phyloP scores from a whole-genome alignment of 805 yeast species.

The Kazachstania africana region DNA sequence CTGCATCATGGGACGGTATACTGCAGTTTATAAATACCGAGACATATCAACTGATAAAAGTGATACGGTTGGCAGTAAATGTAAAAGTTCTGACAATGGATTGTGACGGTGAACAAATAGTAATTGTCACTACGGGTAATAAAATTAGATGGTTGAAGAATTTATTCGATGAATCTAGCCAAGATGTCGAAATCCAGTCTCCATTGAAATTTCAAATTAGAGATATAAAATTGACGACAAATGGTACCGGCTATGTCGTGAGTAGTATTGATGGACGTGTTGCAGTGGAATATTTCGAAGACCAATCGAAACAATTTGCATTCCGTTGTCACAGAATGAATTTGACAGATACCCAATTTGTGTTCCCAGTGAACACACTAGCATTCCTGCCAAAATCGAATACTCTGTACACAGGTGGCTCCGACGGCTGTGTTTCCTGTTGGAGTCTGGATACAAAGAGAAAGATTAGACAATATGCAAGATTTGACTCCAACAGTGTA shows the following conservation, averaged over 20 bases:
- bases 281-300: slow-evolving; percentile 56
- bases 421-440: slow-evolving; percentile 77
- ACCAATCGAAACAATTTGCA: slow-evolving; percentile 46
- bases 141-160: slow-evolving; percentile 26
- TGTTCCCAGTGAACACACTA: slow-evolving; percentile 69
- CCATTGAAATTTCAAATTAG: slow-evolving; percentile 59
- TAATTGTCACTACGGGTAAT: slow-evolving; percentile 44
- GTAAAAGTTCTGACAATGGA: slow-evolving; percentile 45
- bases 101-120: slow-evolving; percentile 32
- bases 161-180: slow-evolving; percentile 5
- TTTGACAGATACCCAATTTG: slow-evolving; percentile 36
- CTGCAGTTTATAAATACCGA: slow-evolving; percentile 38
- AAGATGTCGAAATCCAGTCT: slow-evolving; percentile 30
- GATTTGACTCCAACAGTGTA: slow-evolving; percentile 32
- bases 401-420: slow-evolving; percentile 79
- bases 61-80: slow-evolving; percentile 5
- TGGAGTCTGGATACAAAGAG: slow-evolving; percentile 85
- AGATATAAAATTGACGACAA: slow-evolving; percentile 43
- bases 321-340: slow-evolving; percentile 67
- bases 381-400: slow-evolving; percentile 67
- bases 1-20: slow-evolving; percentile 54
- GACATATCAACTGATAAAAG: slow-evolving; percentile 7
- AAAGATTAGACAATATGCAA: slow-evolving; percentile 61
- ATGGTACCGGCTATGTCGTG: slow-evolving; percentile 45
- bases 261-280: slow-evolving; percentile 77